These are phyloP conservation scores for Neonectria ditissima DNA, from an alignment of 2,329 filamentous ascomycete genomes.

Conservation along the genomic window DNA sequence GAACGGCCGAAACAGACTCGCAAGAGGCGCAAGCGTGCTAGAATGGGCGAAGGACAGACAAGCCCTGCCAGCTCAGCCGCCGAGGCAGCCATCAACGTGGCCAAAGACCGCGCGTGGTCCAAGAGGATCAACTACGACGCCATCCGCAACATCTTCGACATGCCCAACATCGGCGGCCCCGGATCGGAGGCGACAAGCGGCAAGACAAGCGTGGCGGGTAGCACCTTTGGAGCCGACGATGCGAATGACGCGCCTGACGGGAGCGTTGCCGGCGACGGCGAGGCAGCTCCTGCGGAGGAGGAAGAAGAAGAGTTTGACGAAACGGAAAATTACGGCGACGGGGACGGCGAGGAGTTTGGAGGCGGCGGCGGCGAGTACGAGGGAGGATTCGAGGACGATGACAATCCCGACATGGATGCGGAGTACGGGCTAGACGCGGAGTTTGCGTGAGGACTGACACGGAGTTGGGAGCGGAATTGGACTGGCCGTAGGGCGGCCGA, in stretches of 20 bases:
- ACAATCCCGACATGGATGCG: slow-evolving; percentile 53
- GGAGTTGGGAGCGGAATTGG: not conserved
- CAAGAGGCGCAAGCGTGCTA: slow-evolving; percentile 65
- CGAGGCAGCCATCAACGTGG: slow-evolving; percentile 75
- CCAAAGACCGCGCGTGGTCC: slow-evolving; percentile 76
- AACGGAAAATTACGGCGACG: slow-evolving; percentile 48
- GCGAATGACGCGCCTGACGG: slow-evolving; percentile 51
- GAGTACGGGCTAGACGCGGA: slow-evolving; percentile 50
- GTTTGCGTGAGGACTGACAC: slow-evolving; percentile 32
- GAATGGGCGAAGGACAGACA: slow-evolving; percentile 73
- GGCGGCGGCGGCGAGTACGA: slow-evolving; percentile 47
- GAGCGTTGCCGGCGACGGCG: slow-evolving; percentile 51
- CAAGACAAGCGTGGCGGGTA: slow-evolving; percentile 54
- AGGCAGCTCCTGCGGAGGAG: slow-evolving; percentile 48
- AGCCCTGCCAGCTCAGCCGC: slow-evolving; percentile 75
- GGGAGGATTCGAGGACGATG: slow-evolving; percentile 52
- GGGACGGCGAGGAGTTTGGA: slow-evolving; percentile 48
- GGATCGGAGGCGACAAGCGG: slow-evolving; percentile 65
- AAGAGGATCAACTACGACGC: slow-evolving; percentile 81
- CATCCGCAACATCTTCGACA: slow-evolving; percentile 68
- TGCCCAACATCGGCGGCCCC: slow-evolving; percentile 56
- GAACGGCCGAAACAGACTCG: slow-evolving; percentile 68
- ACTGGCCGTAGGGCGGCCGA: not conserved
- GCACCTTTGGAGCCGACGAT: slow-evolving; percentile 51
- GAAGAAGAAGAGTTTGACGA: slow-evolving; percentile 53